Percentiles rank a stretch among this genome's conserved stretches.
These are phyloP conservation scores for Mycena amicta DNA, from an alignment of 768 basidiomycete genomes.

Conservation along the genomic window DNA sequence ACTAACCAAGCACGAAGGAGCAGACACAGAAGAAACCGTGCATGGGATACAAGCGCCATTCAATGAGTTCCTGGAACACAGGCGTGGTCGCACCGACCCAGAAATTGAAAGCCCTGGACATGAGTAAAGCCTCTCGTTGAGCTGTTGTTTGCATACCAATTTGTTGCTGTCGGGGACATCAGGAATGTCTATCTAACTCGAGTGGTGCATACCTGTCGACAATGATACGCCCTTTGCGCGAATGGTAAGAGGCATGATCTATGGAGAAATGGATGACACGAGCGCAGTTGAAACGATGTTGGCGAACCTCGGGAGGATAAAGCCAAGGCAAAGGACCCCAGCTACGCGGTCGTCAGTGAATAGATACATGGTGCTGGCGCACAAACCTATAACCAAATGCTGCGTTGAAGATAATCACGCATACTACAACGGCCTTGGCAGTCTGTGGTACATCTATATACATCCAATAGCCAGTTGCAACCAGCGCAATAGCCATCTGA, in stretches of 20 bases:
- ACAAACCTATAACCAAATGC: conserved; percentile 83
- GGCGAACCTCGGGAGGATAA: conserved; percentile 78
- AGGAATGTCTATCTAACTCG: not conserved
- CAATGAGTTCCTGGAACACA: conserved; percentile 81
- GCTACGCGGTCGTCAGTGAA: conserved; percentile 32
- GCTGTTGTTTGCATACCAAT: conserved; percentile 8
- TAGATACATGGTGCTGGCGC: not conserved
- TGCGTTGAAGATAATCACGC: conserved; percentile 92
- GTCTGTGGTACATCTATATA: conserved; percentile 85
- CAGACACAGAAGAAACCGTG: conserved; percentile 90
- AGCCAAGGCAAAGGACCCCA: conserved; percentile 92
- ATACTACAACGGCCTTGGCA: conserved; percentile 83
- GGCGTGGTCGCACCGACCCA: conserved; percentile 89
- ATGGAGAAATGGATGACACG: conserved; percentile 4
- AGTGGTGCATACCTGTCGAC: conserved; percentile 83
- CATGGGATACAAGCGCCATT: conserved; percentile 94
- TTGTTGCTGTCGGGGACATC: conserved; percentile 13
- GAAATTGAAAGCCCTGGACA: conserved; percentile 74
- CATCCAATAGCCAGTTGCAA: conserved; percentile 91
- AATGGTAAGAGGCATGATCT: conserved; percentile 89
- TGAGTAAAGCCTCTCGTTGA: conserved; percentile 18
- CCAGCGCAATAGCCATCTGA: conserved; percentile 82
- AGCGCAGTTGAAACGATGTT: not conserved
- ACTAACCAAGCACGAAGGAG: conserved; percentile 77
- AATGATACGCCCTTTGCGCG: conserved; percentile 95